Evolutionary conservation across 2,329 filamentous ascomycete species (phyloP), one percentile per base, ranked within the genome.

Genomic region (Tothia fuscella): DNA sequence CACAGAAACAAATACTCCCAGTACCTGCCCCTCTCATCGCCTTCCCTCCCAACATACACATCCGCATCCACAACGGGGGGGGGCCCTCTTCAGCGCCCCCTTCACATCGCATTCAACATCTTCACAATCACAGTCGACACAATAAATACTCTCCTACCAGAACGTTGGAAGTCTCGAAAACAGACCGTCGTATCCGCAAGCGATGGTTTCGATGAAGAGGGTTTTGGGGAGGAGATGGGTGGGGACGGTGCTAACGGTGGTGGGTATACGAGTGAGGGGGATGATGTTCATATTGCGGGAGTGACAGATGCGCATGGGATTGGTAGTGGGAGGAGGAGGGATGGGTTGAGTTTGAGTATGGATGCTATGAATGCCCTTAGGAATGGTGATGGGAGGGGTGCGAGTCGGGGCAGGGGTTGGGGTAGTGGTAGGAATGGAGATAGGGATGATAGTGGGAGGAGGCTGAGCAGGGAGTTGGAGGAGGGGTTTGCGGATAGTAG

Each of bases 381-480:
- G 3, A 16, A 21, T 13, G 28, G 20, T n/a, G 36, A 2, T 17
- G 37, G 19, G 13, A 31, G 17, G n/a, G 16, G 17, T 14, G 28
- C 20, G 60, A 50, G 56, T 58, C 63, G 69, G 32, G 66, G 74
- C 50, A 70, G 86, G 47, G n/a, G n/a, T n/a, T n/a, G n/a, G 12
- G 26, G 34, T 33, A 46, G 35, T 16, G 22, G 34, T 5, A 16
- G 34, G 22, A 33, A 28, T n/a, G 36, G 2, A 20, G 37, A 25
- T 7, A 31, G 17, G n/a, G 16, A 17, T 14, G 28, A 26, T 60
- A 50, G 56, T 58, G 63, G 69, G 32, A 66, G 74, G 50, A 70
- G 86, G 47, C 53, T 93, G 47, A 89, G 84, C 57, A 70, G 85
- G 61, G 86, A 93, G 51, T 60, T 89, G 39, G 83, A 89, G 57